These are phyloP conservation scores for Pichia sp. DNA, from an alignment of 1,139 yeast species.

Conservation along the genomic window DNA sequence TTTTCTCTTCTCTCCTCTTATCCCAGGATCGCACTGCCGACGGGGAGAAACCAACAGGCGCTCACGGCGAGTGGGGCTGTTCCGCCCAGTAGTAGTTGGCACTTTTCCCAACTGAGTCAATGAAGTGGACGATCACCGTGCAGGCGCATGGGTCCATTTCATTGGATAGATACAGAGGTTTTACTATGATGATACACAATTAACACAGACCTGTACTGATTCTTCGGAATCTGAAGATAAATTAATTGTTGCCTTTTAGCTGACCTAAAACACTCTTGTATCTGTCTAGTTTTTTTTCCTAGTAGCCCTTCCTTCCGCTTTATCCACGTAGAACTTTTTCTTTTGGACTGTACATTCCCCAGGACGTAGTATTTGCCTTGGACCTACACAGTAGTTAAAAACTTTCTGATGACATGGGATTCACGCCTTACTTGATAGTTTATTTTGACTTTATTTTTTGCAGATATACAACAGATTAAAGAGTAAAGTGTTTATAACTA, in stretches of 20 bases:
- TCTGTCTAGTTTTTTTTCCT: too few relatives aligned
- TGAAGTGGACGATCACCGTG: neutral
- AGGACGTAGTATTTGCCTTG: too few relatives aligned
- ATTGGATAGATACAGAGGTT: neutral
- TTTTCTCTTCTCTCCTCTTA: too few relatives aligned
- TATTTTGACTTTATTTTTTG: neutral
- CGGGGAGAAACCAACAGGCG: too few relatives aligned
- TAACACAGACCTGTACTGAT: constrained; percentile 65
- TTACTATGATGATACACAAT: constrained; percentile 40
- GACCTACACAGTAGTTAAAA: too few relatives aligned
- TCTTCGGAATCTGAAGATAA: constrained; percentile 24
- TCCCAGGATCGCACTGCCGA: too few relatives aligned
- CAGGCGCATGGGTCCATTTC: neutral
- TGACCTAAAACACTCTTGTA: constrained; percentile 9
- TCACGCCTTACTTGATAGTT: neutral
- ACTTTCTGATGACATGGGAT: too few relatives aligned
- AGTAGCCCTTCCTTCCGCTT: too few relatives aligned
- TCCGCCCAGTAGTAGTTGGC: too few relatives aligned
- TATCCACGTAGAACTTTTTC: too few relatives aligned
- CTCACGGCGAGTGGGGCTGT: neutral
- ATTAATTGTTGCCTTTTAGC: constrained; percentile 24
- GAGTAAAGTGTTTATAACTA: neutral
- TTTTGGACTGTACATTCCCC: too few relatives aligned
- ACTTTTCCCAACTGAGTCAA: neutral
- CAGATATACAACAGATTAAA: constrained; percentile 6